phyloP scores from a whole-genome alignment of 78 protist genomes.

The Dictyostelium discoideum region DNA sequence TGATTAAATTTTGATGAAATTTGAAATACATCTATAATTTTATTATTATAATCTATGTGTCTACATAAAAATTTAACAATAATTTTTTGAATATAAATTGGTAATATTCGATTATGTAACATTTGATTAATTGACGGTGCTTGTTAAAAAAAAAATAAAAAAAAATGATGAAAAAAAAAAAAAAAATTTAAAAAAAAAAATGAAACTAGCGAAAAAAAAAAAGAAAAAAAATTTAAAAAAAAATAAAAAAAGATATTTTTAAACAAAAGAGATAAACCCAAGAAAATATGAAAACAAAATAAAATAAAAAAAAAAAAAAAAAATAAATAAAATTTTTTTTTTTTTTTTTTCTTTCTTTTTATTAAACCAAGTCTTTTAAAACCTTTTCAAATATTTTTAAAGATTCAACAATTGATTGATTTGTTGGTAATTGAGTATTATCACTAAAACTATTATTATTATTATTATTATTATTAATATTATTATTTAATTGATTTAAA shows the following conservation, averaged over 20 bases:
- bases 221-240: too few relatives aligned
- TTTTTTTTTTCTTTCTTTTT: background rate
- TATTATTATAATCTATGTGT: background rate
- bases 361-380: constrained; percentile 55
- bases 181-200: too few relatives aligned
- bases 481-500: background rate
- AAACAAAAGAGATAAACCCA: too few relatives aligned
- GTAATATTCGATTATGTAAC: background rate
- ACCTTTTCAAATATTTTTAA: constrained; percentile 40
- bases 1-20: background rate
- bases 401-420: background rate
- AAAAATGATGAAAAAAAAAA: too few relatives aligned
- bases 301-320: background rate
- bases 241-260: too few relatives aligned
- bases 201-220: too few relatives aligned
- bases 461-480: too few relatives aligned
- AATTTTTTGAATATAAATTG: background rate
- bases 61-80: background rate
- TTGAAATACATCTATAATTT: background rate
- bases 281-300: too few relatives aligned
- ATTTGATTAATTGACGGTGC: too few relatives aligned
- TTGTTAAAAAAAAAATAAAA: too few relatives aligned
- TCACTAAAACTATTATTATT: background rate
- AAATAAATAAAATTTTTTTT: background rate
- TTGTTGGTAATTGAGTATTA: background rate